phyloP scores from a whole-genome alignment of 2,329 filamentous ascomycete species.

The Zasmidium angulare region DNA sequence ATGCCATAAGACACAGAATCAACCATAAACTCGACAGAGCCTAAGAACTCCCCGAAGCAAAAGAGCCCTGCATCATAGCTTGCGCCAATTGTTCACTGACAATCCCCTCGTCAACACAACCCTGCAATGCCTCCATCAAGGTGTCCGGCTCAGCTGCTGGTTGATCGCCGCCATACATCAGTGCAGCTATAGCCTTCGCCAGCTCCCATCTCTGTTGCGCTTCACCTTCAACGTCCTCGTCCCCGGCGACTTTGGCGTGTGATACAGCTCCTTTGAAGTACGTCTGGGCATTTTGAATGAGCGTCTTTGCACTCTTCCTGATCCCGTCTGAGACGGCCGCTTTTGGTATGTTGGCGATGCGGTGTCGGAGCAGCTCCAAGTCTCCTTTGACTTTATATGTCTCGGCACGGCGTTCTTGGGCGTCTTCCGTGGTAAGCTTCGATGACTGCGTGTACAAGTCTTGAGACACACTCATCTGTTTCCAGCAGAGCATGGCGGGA shows the following conservation, averaged over 20 bases:
- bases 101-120: slow-evolving; percentile 55
- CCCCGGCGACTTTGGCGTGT: slow-evolving; percentile 26
- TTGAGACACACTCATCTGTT: slow-evolving; percentile 52
- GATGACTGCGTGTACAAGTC: slow-evolving; percentile 52
- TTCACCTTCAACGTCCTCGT: slow-evolving; percentile 40
- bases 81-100: slow-evolving; percentile 31
- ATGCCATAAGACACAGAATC: background rate
- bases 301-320: slow-evolving; percentile 44
- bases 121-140: slow-evolving; percentile 45
- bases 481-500: slow-evolving; percentile 47
- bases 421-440: slow-evolving; percentile 46
- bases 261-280: slow-evolving; percentile 56
- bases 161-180: slow-evolving; percentile 41
- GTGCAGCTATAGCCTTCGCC: slow-evolving; percentile 42
- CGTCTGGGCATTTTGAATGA: slow-evolving; percentile 57
- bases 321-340: slow-evolving; percentile 42
- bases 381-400: slow-evolving; percentile 58
- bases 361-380: slow-evolving; percentile 55
- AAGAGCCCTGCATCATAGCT: background rate
- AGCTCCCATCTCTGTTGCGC: slow-evolving; percentile 36
- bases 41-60: background rate
- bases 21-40: too few relatives aligned
- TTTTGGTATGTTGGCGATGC: slow-evolving; percentile 42
- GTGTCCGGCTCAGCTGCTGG: slow-evolving; percentile 37
- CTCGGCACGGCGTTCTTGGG: slow-evolving; percentile 44